Evolutionary conservation across 163 green algal genomes (phyloP).

Genomic region (Chlamydomonas reinhardtii): DNA sequence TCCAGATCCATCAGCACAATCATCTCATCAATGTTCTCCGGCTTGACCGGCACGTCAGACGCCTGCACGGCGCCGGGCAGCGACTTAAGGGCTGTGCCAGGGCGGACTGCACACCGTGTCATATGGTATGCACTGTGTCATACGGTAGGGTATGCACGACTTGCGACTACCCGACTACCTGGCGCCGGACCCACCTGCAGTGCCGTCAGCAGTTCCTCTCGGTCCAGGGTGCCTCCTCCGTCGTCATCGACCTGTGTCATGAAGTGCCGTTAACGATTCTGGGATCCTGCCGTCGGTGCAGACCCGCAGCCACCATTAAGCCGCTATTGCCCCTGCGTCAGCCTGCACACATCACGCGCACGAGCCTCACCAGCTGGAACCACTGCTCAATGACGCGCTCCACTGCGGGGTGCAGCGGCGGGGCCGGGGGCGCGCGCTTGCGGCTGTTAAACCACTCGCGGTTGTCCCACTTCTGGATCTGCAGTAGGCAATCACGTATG

Average conservation of each 20-base stretch:
- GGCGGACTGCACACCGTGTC: too few relatives aligned
- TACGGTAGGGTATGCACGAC: too few relatives aligned
- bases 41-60: constrained; percentile 41
- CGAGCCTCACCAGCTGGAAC: too few relatives aligned
- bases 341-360: too few relatives aligned
- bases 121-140: too few relatives aligned
- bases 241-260: constrained; percentile 50
- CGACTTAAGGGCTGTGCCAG: too few relatives aligned
- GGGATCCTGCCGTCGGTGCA: too few relatives aligned
- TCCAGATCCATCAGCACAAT: constrained; percentile 56
- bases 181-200: constrained; percentile 12
- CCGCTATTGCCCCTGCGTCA: too few relatives aligned
- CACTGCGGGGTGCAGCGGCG: constrained; percentile 45
- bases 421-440: constrained; percentile 26
- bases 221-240: constrained; percentile 46
- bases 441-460: constrained; percentile 38
- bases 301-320: too few relatives aligned
- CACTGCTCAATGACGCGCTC: constrained; percentile 41
- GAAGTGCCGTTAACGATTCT: too few relatives aligned
- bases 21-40: constrained; percentile 54
- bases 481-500: not conserved
- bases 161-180: too few relatives aligned
- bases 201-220: constrained; percentile 38
- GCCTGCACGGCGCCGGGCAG: too few relatives aligned
- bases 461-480: constrained; percentile 51